Percentiles rank a stretch among this genome's conserved stretches.
Conservation (phyloP, 1,284 basidiomycete genomes). For the Trichosporon coremiiforme region DNA sequence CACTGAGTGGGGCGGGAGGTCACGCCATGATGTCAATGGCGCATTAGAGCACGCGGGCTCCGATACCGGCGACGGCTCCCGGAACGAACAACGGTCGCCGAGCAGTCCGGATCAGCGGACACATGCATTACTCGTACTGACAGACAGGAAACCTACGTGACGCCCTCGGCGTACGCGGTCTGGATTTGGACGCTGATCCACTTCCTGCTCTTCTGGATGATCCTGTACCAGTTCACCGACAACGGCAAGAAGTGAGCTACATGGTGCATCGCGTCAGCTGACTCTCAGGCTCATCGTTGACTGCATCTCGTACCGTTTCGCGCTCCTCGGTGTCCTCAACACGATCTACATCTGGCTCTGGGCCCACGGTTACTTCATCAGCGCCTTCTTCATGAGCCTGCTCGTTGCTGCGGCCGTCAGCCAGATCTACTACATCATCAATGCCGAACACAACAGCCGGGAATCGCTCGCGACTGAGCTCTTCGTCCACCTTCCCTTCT, state of each 20-base stretch:
- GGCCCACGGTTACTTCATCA: conserved; percentile 66
- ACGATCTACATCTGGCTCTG: conserved; percentile 81
- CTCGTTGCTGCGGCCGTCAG: conserved; percentile 63
- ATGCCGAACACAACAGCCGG: conserved; percentile 69
- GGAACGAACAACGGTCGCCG: neutral
- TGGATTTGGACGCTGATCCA: conserved; percentile 70
- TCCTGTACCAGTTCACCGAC: conserved; percentile 79
- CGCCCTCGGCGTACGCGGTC: conserved; percentile 31
- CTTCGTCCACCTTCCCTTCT: conserved; percentile 69
- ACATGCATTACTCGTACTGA: conserved; percentile 55
- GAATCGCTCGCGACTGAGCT: conserved; percentile 67
- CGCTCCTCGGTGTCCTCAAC: conserved; percentile 79
- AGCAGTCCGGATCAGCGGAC: neutral
- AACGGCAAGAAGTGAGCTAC: conserved; percentile 64
- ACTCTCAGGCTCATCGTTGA: conserved; percentile 67
- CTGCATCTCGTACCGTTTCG: conserved; percentile 84
- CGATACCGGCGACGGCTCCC: neutral
- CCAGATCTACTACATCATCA: conserved; percentile 88
- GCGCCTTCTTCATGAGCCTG: conserved; percentile 81
- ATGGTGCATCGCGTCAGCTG: neutral
- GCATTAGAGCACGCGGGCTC: neutral
- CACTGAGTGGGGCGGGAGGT: neutral
- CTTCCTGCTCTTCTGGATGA: conserved; percentile 78
- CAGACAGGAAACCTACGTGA: conserved; percentile 31
- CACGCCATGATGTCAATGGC: conserved; percentile 41